Conservation (phyloP, 148 eudicot species). For the Rhododendron molle region DNA sequence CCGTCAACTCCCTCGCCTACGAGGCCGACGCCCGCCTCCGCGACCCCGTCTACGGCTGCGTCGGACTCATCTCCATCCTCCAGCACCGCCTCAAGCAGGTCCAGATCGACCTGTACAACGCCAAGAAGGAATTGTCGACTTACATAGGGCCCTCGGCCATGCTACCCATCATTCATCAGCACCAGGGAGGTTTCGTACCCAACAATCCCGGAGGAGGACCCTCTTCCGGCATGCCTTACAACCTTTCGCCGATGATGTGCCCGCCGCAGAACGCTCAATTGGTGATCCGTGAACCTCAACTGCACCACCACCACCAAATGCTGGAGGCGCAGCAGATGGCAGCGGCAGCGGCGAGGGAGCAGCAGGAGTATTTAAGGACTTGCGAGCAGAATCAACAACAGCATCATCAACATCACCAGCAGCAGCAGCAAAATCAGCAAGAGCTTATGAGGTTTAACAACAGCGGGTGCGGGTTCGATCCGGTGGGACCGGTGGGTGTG, state of each 20-base stretch:
- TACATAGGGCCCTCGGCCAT: conserved; percentile 61
- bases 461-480: conserved; percentile 32
- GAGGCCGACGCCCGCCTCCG: conserved; percentile 69
- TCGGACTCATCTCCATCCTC: conserved; percentile 60
- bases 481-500: conserved; percentile 15
- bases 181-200: conserved; percentile 14
- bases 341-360: conserved; percentile 44
- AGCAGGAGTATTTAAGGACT: conserved; percentile 45
- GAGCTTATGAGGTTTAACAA: conserved; percentile 30
- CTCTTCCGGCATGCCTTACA: conserved; percentile 20
- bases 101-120: conserved; percentile 36
- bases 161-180: conserved; percentile 37
- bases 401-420: no score
- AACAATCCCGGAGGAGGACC: conserved; percentile 12
- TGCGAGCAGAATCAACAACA: conserved; percentile 53
- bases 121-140: conserved; percentile 57
- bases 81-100: conserved; percentile 64
- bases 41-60: conserved; percentile 87
- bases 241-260: conserved; percentile 30
- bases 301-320: conserved; percentile 25
- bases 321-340: conserved; percentile 54
- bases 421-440: conserved; percentile 23
- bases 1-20: conserved; percentile 69
- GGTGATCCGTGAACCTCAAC: conserved; percentile 34
- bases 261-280: conserved; percentile 17